A percentile compares a stretch with the other conserved stretches of the same genome.
These are phyloP conservation scores for Blepharisma stoltei DNA, from an alignment of 73 alveolate genomes.

Conservation along the genomic window DNA sequence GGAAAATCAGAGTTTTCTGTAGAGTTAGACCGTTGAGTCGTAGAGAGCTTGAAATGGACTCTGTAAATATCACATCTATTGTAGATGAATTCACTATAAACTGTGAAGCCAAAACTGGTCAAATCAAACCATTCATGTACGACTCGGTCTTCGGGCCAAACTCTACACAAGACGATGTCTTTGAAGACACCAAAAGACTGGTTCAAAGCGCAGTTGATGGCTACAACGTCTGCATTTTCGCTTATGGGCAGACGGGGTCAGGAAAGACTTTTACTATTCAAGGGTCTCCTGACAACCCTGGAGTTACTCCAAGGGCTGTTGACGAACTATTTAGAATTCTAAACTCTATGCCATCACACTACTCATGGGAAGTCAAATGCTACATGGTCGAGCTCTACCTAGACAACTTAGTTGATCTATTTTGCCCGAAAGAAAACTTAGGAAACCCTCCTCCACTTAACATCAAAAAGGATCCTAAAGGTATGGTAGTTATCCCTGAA, in stretches of 20 bases:
- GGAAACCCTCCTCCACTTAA: conserved; percentile 40
- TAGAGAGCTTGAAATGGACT: conserved; percentile 41
- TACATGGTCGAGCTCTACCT: conserved; percentile 74
- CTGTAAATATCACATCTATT: neutral
- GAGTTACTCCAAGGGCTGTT: conserved; percentile 92
- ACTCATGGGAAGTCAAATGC: conserved; percentile 33
- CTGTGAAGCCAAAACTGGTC: conserved; percentile 3
- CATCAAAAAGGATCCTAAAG: conserved; percentile 51
- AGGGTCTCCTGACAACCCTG: conserved; percentile 84
- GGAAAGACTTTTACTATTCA: conserved; percentile 97
- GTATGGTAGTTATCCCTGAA: conserved; percentile 32
- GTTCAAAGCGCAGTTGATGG: conserved; percentile 96
- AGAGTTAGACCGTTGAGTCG: conserved; percentile 86
- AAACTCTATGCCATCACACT: conserved; percentile 36
- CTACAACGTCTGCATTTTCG: conserved; percentile 96
- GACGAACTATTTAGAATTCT: conserved; percentile 69
- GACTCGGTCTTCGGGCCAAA: conserved; percentile 87
- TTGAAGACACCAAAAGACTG: conserved; percentile 74
- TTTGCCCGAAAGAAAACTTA: conserved; percentile 33
- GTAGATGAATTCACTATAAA: conserved; percentile 28
- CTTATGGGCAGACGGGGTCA: conserved; percentile 98
- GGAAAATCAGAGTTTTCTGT: conserved; percentile 87
- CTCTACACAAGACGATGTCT: conserved; percentile 75
- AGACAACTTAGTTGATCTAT: conserved; percentile 44
- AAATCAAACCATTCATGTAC: conserved; percentile 68